Evolutionary conservation across 2,329 filamentous ascomycete genomes (phyloP).

Genomic region (Ampelomyces quisqualis): DNA sequence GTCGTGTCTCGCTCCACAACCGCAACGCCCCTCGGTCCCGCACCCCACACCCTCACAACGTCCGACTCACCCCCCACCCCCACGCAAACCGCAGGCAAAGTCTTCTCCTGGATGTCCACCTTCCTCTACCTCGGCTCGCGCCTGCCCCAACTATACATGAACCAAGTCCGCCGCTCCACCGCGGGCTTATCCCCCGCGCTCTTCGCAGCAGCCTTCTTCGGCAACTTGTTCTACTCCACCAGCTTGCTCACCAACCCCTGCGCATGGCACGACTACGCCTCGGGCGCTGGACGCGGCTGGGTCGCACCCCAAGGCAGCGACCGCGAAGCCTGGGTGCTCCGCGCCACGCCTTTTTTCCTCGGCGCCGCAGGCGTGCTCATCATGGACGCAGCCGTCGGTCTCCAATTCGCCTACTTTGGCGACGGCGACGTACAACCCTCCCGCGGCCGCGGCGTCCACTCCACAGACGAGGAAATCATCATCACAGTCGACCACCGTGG

Average conservation of each 20-base stretch:
- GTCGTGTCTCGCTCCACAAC: slow-evolving; percentile 43
- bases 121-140: slow-evolving; percentile 44
- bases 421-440: slow-evolving; percentile 42
- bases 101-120: slow-evolving; percentile 49
- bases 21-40: slow-evolving; percentile 25
- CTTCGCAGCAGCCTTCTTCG: slow-evolving; percentile 66
- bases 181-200: slow-evolving; percentile 63
- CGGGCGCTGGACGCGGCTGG: slow-evolving; percentile 61
- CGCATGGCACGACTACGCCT: slow-evolving; percentile 59
- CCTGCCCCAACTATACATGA: slow-evolving; percentile 65
- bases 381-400: slow-evolving; percentile 62
- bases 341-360: slow-evolving; percentile 64
- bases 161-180: slow-evolving; percentile 63
- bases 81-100: slow-evolving; percentile 43
- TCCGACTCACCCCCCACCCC: slow-evolving; percentile 17
- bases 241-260: slow-evolving; percentile 64
- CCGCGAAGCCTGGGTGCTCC: slow-evolving; percentile 57
- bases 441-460: slow-evolving; percentile 15
- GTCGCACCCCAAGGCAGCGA: slow-evolving; percentile 57
- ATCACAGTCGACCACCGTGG: slow-evolving; percentile 47
- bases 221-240: slow-evolving; percentile 66
- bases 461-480: slow-evolving; percentile 48
- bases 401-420: slow-evolving; percentile 64
- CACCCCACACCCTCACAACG: slow-evolving; percentile 5
- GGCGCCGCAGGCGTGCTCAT: slow-evolving; percentile 65